Evolutionary conservation across 2,329 filamentous ascomycete species (phyloP), one percentile per base, ranked within the genome.

Genomic region (Lasiodiplodia sp.): DNA sequence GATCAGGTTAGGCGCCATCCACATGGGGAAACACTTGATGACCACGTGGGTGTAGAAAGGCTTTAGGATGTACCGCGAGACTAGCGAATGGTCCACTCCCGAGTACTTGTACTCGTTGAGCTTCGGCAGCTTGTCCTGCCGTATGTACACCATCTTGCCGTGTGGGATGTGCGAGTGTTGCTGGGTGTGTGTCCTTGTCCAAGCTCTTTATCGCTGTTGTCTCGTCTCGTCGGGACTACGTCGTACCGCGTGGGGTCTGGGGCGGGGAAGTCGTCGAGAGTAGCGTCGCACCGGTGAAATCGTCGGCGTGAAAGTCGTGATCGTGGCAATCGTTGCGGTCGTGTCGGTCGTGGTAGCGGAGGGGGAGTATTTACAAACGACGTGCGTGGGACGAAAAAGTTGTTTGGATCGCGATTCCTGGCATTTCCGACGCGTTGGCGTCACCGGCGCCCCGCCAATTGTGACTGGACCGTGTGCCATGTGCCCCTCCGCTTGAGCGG

Each of bases 101-200:
- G 92, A 93, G 86, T 99, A 99, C 83, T 97, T 96, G 89, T 99
- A 99, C 82, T 94, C 88, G 81, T 92, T 92, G 75, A 99, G 89
- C 79, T 92, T 93, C 49, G 91, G 90, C 71, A 99, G 90, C 83
- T 93, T 90, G 77, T 94, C 90, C 82, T 97, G 92, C 73, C 96
- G 93, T 70, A 99, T 94, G 86, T 98, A 98, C 71, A 96, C 94
- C 94, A 97, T 97, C 67, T 75, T 85, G 73, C 52, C 28, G 58
- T 34, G 11, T 64, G 18, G 8, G 12, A 18, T 28, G 49, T 66
- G 10, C 53, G 23, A 25, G 8, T 18, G 4, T 21, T 47, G 47
- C n/a, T 44, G 25, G 16, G 18, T 67, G 28, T n/a, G 14, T 37
- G 44, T 28, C 49, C 51, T 25, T 37, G 49, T 31, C 40, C 21